Evolutionary conservation across 192 early-diverging fungal genomes (phyloP).

Genomic region (Hyaloraphidium curvatum): DNA sequence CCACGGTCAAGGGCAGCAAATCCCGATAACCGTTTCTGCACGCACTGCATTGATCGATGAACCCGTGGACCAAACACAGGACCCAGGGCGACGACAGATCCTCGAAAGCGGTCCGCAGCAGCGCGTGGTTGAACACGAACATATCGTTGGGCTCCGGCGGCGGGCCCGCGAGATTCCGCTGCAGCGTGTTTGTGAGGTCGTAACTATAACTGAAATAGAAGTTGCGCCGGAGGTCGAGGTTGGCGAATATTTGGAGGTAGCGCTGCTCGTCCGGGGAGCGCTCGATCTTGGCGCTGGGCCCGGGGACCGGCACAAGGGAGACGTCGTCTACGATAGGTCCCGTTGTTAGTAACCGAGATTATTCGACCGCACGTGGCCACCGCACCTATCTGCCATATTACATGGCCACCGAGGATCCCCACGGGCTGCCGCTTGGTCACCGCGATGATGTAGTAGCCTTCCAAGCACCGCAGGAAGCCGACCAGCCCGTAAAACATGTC

Average conservation of each 20-base stretch:
- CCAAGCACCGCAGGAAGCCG: slow-evolving; percentile 78
- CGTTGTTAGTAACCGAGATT: background rate
- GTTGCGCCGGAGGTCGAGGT: slow-evolving; percentile 82
- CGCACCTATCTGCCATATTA: slow-evolving; percentile 73
- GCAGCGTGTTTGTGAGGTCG: slow-evolving; percentile 79
- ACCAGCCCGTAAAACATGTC: slow-evolving; percentile 60
- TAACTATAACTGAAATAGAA: slow-evolving; percentile 97
- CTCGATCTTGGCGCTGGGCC: slow-evolving; percentile 32
- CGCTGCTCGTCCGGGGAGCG: slow-evolving; percentile 53
- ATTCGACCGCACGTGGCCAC: background rate
- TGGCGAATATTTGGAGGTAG: slow-evolving; percentile 42
- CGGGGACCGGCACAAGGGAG: slow-evolving; percentile 42
- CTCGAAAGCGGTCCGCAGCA: slow-evolving; percentile 43
- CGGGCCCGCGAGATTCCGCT: slow-evolving; percentile 61
- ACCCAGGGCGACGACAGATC: slow-evolving; percentile 37
- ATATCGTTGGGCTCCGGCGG: slow-evolving; percentile 42
- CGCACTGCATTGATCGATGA: slow-evolving; percentile 88
- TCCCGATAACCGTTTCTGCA: background rate
- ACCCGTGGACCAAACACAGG: slow-evolving; percentile 76
- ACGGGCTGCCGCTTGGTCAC: slow-evolving; percentile 69
- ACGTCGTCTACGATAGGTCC: slow-evolving; percentile 35
- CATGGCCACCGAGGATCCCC: slow-evolving; percentile 82
- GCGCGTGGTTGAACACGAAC: slow-evolving; percentile 91
- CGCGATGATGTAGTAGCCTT: slow-evolving; percentile 78
- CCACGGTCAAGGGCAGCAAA: background rate